phyloP scores from a whole-genome alignment of 495 filamentous ascomycete species.

The Aspergillus hancockii region DNA sequence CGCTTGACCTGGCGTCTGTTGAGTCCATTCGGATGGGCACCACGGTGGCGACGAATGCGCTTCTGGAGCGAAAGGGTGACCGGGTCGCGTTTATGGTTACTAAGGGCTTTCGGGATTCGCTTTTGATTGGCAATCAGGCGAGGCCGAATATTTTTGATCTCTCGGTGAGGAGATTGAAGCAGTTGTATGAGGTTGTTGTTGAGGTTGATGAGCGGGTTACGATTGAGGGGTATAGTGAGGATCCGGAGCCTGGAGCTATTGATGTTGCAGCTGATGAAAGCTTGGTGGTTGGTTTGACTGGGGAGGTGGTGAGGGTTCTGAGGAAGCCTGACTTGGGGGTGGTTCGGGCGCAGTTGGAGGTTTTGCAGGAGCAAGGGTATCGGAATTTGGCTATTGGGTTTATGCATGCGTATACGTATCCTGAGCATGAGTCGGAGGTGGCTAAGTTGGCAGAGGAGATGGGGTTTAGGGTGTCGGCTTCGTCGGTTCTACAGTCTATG shows the following conservation, averaged over 20 bases:
- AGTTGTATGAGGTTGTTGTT: constrained; percentile 66
- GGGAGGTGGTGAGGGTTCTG: constrained; percentile 44
- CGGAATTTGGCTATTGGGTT: constrained; percentile 43
- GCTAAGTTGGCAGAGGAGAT: constrained; percentile 39
- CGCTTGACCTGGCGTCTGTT: constrained; percentile 27
- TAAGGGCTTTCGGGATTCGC: constrained; percentile 84
- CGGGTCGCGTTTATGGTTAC: constrained; percentile 83
- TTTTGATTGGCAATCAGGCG: constrained; percentile 79
- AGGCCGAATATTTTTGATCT: constrained; percentile 77
- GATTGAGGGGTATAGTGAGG: constrained; percentile 62
- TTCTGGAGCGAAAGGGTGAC: constrained; percentile 89
- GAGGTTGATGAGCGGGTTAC: constrained; percentile 73
- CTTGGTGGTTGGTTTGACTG: constrained; percentile 36
- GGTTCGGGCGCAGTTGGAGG: constrained; percentile 32
- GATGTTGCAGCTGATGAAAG: constrained; percentile 51
- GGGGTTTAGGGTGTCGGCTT: constrained; percentile 50
- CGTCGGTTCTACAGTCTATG: constrained; percentile 72
- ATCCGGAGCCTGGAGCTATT: constrained; percentile 25
- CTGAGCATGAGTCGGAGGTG: constrained; percentile 44
- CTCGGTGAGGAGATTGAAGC: constrained; percentile 68
- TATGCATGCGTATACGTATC: constrained; percentile 49
- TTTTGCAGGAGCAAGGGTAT: constrained; percentile 35
- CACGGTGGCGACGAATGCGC: constrained; percentile 78
- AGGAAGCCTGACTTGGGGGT: constrained; percentile 21
- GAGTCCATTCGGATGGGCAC: constrained; percentile 70